A percentile compares a stretch with the other conserved stretches of the same genome.
Conservation (phyloP, 2,329 filamentous ascomycete genomes). For the Sporothrix globosa region DNA sequence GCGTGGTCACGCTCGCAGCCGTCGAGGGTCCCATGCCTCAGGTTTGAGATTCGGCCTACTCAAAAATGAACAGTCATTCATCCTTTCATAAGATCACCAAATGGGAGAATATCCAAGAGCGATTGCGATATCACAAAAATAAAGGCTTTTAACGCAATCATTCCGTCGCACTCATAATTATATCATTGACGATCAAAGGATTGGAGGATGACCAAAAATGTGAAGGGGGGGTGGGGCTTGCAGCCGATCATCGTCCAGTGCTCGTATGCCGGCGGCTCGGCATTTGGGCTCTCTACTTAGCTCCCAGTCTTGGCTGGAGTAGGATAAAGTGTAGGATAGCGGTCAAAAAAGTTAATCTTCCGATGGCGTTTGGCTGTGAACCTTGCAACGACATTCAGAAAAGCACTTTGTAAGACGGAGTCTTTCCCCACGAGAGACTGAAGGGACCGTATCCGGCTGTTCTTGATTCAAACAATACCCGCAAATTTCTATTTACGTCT, state of each 20-base stretch:
- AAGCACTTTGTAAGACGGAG: neutral
- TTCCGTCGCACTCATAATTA: too few species aligned
- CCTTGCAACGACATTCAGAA: neutral
- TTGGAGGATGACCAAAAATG: neutral
- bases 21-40: constrained; percentile 9
- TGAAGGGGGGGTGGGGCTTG: constrained; percentile 4
- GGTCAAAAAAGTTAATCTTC: neutral
- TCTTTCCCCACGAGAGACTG: too few species aligned
- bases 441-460: too few species aligned
- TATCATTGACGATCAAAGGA: neutral
- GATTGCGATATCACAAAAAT: neutral
- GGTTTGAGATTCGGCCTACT: neutral
- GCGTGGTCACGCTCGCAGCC: constrained; percentile 9
- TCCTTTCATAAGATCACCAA: neutral
- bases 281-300: constrained; percentile 1
- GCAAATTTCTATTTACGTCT: too few species aligned
- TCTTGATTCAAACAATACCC: too few species aligned
- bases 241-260: neutral
- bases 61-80: neutral
- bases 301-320: neutral
- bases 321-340: too few species aligned
- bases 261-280: constrained; percentile 25
- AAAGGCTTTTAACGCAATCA: too few species aligned
- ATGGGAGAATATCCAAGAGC: constrained; percentile 6
- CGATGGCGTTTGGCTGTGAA: neutral